Percentiles rank a stretch among this genome's conserved stretches.
phyloP scores from a whole-genome alignment of 2,329 filamentous ascomycete genomes.

The Trichoderma arundinaceum region DNA sequence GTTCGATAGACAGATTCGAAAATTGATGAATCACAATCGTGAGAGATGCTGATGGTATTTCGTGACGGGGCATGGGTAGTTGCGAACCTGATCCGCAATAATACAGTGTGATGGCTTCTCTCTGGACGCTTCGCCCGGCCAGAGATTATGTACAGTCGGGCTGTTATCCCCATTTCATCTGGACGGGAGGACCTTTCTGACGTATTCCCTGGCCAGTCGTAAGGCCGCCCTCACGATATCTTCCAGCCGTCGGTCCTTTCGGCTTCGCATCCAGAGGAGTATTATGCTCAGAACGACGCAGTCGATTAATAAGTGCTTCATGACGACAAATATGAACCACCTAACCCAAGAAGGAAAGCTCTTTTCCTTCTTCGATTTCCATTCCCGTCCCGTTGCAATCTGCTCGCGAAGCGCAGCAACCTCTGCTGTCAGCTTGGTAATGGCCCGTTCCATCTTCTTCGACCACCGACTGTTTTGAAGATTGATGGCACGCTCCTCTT shows the following conservation, averaged over 20 bases:
- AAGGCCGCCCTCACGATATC: slow-evolving; percentile 73
- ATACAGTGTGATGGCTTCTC: not conserved
- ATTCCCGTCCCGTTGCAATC: slow-evolving; percentile 76
- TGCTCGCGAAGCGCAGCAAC: slow-evolving; percentile 92
- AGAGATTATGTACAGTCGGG: slow-evolving; percentile 13
- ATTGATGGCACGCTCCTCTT: slow-evolving; percentile 36
- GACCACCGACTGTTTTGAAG: slow-evolving; percentile 66
- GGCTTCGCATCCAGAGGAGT: slow-evolving; percentile 73
- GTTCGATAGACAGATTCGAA: not conserved
- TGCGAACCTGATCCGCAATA: not conserved
- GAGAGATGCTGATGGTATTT: slow-evolving; percentile 4
- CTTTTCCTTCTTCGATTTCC: slow-evolving; percentile 67
- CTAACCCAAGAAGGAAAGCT: slow-evolving; percentile 72
- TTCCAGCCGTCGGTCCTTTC: slow-evolving; percentile 73
- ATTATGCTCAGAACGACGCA: slow-evolving; percentile 67
- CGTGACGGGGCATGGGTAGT: slow-evolving; percentile 16
- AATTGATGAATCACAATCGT: not conserved
- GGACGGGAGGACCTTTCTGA: slow-evolving; percentile 62
- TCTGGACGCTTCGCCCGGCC: not conserved
- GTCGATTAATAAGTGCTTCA: slow-evolving; percentile 79
- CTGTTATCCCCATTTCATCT: slow-evolving; percentile 48
- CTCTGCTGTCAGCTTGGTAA: slow-evolving; percentile 90
- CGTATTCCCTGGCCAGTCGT: slow-evolving; percentile 62
- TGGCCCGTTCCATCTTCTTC: slow-evolving; percentile 79
- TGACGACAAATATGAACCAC: slow-evolving; percentile 70